Evolutionary conservation across 331 rosid species (phyloP).

Genomic region (Ulmus americana): DNA sequence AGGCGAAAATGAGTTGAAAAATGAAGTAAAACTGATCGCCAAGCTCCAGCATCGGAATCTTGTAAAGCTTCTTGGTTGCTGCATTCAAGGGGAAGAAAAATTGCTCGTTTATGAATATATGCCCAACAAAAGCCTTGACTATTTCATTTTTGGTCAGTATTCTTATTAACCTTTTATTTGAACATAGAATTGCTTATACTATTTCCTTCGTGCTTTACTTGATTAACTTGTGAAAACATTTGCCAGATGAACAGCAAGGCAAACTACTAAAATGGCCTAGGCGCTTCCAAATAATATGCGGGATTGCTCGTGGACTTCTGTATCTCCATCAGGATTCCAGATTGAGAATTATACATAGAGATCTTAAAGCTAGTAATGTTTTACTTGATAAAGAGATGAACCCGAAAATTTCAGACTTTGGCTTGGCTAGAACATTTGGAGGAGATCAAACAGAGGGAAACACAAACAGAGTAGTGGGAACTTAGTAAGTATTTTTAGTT

Average conservation of each 20-base stretch:
- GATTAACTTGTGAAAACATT: background rate
- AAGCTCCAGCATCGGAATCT: conserved; percentile 29
- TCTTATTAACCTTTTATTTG: background rate
- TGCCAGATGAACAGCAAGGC: conserved; percentile 14
- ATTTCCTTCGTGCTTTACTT: background rate
- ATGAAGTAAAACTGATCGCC: conserved; percentile 5
- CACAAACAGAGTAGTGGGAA: conserved; percentile 16
- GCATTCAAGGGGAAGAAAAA: too few relatives aligned
- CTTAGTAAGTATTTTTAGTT: conserved; percentile 1
- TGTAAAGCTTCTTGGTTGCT: conserved; percentile 18
- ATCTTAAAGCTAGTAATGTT: background rate
- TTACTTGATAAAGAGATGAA: conserved; percentile 16
- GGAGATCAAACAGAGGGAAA: conserved; percentile 13
- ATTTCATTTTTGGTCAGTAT: conserved; percentile 19
- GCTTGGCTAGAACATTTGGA: conserved; percentile 4
- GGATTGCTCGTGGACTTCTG: conserved; percentile 6
- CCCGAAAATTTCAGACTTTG: conserved; percentile 20
- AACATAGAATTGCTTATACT: background rate
- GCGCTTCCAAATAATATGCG: conserved; percentile 9
- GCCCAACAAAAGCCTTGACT: conserved; percentile 23
- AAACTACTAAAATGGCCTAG: conserved; percentile 3
- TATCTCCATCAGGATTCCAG: too few relatives aligned
- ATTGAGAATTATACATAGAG: too few relatives aligned
- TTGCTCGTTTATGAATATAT: too few relatives aligned
- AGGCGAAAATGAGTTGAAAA: conserved; percentile 19